Evolutionary conservation across 257 asterid species (phyloP), one percentile per base, ranked within the genome.

Genomic region (Gentiana dahurica): DNA sequence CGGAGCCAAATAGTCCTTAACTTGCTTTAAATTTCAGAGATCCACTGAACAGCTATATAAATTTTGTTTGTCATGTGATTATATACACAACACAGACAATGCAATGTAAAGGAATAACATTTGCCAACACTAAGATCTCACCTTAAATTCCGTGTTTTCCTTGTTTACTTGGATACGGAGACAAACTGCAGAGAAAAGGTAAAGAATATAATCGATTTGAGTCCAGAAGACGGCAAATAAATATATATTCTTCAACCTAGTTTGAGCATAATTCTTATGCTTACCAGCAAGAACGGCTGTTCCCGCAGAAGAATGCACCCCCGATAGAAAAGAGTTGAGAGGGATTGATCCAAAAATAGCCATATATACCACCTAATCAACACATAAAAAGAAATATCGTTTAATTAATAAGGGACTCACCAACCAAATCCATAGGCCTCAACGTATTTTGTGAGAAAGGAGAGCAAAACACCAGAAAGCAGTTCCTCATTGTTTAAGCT

Each of bases 241-340:
- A 7, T 3, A 58, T 12, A 43, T 39, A 38, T 34, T 44, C n/a
- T 33, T 32, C 8, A 34, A 4, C 34, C 36, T 39, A 37, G 41
- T 54, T 6, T 50, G 54, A 65, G 36, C 60, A 6, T 1, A 41
- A 35, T 15, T 15, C 24, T 62, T 32, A 24, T 51, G 72, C 86
- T 68, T 67, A 89, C 95, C 97, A 65, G 96, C 96, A 70, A 91
- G 96, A 67, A 91, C 96, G 1, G 95, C 98, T 41, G 95, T 91
- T 48, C 98, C 98, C n/a, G 85, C 80, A 52, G 96, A 91, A 39
- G 98, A 91, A 70, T 84, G 98, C 51, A 87, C 81, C 46, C 98
- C 98, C 3, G 98, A 87, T 53, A 91, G 98, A 52, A 91, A 91
- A 56, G 98, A 87, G 24, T 15, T 15, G 24, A 15, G 24, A 15